These are phyloP conservation scores for Paxillus involutus DNA, from an alignment of 768 basidiomycete species.

Conservation along the genomic window DNA sequence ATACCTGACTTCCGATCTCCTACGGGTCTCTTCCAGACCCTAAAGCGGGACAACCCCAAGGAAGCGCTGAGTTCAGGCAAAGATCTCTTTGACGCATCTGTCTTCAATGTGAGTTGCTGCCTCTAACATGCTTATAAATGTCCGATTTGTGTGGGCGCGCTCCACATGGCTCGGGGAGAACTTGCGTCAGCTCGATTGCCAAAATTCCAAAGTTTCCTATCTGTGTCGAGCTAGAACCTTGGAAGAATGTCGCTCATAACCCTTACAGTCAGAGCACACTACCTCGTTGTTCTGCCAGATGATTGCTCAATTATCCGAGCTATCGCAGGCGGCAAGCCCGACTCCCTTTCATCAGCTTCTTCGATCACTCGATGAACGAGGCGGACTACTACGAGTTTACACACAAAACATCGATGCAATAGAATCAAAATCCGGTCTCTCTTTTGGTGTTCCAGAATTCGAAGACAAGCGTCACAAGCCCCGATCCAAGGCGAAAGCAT, in stretches of 20 bases:
- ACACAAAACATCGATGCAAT: constrained; percentile 94
- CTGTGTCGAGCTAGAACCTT: constrained; percentile 2
- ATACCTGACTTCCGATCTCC: constrained; percentile 89
- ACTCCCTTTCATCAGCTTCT: constrained; percentile 81
- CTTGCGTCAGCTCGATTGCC: not conserved
- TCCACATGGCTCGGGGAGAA: not conserved
- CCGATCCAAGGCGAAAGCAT: constrained; percentile 45
- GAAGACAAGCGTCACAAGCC: constrained; percentile 55
- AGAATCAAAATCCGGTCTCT: constrained; percentile 82
- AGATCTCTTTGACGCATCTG: constrained; percentile 89
- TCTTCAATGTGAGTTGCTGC: constrained; percentile 66
- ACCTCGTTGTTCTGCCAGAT: constrained; percentile 84
- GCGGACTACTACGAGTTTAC: constrained; percentile 80
- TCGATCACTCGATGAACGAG: constrained; percentile 70
- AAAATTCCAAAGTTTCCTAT: not conserved
- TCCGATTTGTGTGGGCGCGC: constrained; percentile 1
- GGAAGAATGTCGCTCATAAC: constrained; percentile 17
- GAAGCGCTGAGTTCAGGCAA: constrained; percentile 73
- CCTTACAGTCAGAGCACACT: constrained; percentile 63
- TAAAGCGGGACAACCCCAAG: constrained; percentile 77
- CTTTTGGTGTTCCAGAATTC: constrained; percentile 79
- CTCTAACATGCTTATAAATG: constrained; percentile 1
- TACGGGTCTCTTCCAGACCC: constrained; percentile 74
- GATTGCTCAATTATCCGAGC: constrained; percentile 78
- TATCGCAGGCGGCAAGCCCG: constrained; percentile 71